Conservation (phyloP, 1,284 basidiomycete species). For the Porodaedalea pini region DNA sequence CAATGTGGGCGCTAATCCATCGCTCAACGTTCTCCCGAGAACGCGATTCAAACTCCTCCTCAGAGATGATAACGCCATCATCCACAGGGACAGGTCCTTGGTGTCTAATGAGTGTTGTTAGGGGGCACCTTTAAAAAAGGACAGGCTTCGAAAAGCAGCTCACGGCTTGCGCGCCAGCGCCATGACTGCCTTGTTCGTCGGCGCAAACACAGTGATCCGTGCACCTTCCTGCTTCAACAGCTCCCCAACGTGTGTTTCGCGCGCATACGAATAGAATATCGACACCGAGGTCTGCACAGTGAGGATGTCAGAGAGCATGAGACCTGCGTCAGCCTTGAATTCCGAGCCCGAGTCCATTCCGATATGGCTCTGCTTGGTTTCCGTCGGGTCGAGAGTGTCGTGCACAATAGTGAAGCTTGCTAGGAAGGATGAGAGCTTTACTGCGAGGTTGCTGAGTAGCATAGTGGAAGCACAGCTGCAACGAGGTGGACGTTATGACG, state of each 20-base stretch:
- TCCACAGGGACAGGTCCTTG: constrained; percentile 44
- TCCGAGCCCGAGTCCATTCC: constrained; percentile 27
- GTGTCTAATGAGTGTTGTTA: constrained; percentile 40
- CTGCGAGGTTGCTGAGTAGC: constrained; percentile 4
- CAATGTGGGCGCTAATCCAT: constrained; percentile 72
- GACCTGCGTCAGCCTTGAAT: constrained; percentile 32
- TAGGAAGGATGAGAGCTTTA: constrained; percentile 13
- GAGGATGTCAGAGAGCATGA: constrained; percentile 64
- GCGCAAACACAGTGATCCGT: constrained; percentile 61
- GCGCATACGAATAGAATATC: constrained; percentile 78
- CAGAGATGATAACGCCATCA: constrained; percentile 50
- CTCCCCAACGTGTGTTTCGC: constrained; percentile 59
- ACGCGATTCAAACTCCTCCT: constrained; percentile 56
- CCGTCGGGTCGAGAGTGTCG: neutral
- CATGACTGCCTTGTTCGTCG: constrained; percentile 81
- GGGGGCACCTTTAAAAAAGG: neutral
- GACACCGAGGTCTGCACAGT: constrained; percentile 68
- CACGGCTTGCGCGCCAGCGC: constrained; percentile 71
- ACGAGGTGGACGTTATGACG: neutral
- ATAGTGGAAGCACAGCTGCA: neutral
- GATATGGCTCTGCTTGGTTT: constrained; percentile 27
- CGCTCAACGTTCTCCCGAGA: constrained; percentile 62
- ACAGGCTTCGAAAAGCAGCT: constrained; percentile 28
- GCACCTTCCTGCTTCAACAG: constrained; percentile 40
- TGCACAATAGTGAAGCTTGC: constrained; percentile 5